Base-by-base conservation (phyloP, 1,139 yeast species). In the Kluyveromyces sp. region DNA sequence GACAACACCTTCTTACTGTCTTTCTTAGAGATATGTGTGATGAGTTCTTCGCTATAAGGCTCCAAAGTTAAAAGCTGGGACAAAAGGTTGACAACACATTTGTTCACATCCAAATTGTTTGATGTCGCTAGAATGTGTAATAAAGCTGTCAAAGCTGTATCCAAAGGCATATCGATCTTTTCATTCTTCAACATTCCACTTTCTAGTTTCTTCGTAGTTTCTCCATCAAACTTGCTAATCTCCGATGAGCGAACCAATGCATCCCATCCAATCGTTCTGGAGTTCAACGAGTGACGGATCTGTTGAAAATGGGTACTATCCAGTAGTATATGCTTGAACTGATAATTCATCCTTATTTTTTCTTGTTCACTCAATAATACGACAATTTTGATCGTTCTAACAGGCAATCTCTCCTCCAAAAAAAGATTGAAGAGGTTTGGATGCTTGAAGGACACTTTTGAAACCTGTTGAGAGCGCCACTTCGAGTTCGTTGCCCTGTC, bases 181-280 rank as follows among this genome's bases (percentile, higher is more conserved):
- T 50, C 83, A 69, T 48, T 48, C 43, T 55, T 59, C 38, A 59
- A 48, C 29, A 62, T 45, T 7, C 53, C 46, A 35, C 55, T 57
- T 44, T 63, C 67, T 43, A 62, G 46, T 25, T 52, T 49, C 46
- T 62, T 63, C 27, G 64, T 64, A 35, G 54, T 52, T 3, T 57
- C 47, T 6, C 65, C 66, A 44, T 63, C 66, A 34, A 52, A 37
- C 40, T 57, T 61, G 45, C 56, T 59, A 41, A 90, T 73, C 42
- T 82, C 78, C 43, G 79, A 81, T 8, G 94, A 83, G 51, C 96
- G 76, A 25, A 87, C 81, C 58, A 84, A 80, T 6, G 95, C 95
- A 61, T 86, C 95, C 97, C 97, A 90, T 28, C 96, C 95, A 50
- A 90, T 79, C 33, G 94, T 83, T 54, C 95, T 78, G 51, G 86